Evolutionary conservation across 139 green algal genomes (phyloP).

Genomic region (Marvania coccoides): DNA sequence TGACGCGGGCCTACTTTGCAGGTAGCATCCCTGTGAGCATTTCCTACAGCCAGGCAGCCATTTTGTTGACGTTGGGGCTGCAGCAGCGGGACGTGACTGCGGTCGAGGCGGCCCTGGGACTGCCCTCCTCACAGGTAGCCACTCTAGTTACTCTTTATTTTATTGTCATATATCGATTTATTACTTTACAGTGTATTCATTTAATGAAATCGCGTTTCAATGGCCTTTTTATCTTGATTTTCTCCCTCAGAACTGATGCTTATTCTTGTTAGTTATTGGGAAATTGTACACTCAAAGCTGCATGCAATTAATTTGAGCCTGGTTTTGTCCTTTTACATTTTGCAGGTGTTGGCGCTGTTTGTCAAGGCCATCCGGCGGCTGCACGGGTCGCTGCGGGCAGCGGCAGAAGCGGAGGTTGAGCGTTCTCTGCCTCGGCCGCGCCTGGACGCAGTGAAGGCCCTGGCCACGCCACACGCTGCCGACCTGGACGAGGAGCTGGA

Average conservation of each 20-base stretch:
- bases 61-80: conserved; percentile 64
- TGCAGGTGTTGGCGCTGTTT: conserved; percentile 88
- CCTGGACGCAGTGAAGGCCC: conserved; percentile 10
- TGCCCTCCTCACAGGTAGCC: conserved; percentile 71
- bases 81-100: conserved; percentile 49
- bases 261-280: not conserved
- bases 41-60: conserved; percentile 73
- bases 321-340: too few relatives aligned
- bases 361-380: conserved; percentile 89
- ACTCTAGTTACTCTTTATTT: too few relatives aligned
- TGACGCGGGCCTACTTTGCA: conserved; percentile 77
- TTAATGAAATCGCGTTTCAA: too few relatives aligned
- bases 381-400: conserved; percentile 54
- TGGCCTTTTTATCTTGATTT: too few relatives aligned
- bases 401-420: conserved; percentile 60
- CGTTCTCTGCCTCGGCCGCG: conserved; percentile 45
- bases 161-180: too few relatives aligned
- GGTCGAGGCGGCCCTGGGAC: conserved; percentile 52
- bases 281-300: not conserved
- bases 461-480: conserved; percentile 45
- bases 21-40: conserved; percentile 68
- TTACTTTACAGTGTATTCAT: too few relatives aligned
- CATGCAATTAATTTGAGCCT: not conserved
- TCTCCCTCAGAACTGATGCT: too few relatives aligned
- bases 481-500: conserved; percentile 79